Conservation (phyloP, 257 asterid species). For the Craterostigma plantagineum region DNA sequence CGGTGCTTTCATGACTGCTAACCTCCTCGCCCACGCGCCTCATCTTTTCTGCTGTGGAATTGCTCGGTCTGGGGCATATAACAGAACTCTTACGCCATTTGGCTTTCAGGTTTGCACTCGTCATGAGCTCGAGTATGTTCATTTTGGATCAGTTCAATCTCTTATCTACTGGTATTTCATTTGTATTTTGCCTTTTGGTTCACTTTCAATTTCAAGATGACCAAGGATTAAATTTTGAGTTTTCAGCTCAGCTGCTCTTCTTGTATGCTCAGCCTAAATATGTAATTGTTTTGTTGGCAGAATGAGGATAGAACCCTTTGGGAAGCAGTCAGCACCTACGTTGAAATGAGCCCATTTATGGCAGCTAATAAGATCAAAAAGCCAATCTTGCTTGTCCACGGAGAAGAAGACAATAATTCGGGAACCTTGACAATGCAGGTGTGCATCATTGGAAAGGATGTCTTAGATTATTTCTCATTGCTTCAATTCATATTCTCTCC, state of each 20-base stretch:
- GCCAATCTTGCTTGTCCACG: slow-evolving; percentile 91
- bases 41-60: slow-evolving; percentile 89
- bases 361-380: slow-evolving; percentile 90
- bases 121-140: no score
- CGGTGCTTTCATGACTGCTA: slow-evolving; percentile 99
- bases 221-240: no score
- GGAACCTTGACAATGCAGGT: slow-evolving; percentile 99
- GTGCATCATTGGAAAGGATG: slow-evolving; percentile 1
- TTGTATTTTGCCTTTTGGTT: no score
- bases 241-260: no score
- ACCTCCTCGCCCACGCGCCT: slow-evolving; percentile 96
- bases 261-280: not conserved
- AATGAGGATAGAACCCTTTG: slow-evolving; percentile 96
- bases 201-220: no score
- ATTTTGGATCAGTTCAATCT: no score
- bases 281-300: slow-evolving; percentile 15
- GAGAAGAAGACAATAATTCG: slow-evolving; percentile 94
- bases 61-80: slow-evolving; percentile 98
- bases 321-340: slow-evolving; percentile 78
- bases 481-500: no score
- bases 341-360: slow-evolving; percentile 88
- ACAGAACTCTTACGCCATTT: slow-evolving; percentile 97
- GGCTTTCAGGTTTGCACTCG: slow-evolving; percentile 68
- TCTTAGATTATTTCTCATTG: no score
- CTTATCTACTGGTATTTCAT: no score